phyloP scores from a whole-genome alignment of 176 grass and related monocot genomes.

The Olyra latifolia region DNA sequence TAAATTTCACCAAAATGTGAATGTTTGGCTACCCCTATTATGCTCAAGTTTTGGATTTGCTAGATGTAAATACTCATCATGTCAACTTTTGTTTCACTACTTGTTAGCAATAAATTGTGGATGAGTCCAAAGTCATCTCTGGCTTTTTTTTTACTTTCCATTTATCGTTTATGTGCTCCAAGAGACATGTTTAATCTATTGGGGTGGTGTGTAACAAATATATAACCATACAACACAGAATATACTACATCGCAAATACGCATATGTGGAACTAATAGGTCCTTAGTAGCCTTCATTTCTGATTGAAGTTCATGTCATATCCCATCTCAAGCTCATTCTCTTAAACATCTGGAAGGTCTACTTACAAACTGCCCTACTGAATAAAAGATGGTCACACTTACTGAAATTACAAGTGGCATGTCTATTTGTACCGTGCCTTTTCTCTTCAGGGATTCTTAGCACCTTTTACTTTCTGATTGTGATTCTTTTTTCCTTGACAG shows the following conservation, averaged over 20 bases:
- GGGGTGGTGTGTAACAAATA: not conserved
- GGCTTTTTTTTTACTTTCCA: not conserved
- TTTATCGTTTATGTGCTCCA: not conserved
- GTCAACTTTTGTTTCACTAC: not conserved
- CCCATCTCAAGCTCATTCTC: not conserved
- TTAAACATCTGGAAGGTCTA: not conserved
- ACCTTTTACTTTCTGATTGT: not conserved
- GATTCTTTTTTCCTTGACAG: slow-evolving; percentile 23
- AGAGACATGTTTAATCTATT: not conserved
- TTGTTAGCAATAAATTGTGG: not conserved
- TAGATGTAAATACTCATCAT: not conserved
- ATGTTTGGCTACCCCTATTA: not conserved
- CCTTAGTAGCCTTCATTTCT: not conserved
- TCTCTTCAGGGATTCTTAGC: not conserved
- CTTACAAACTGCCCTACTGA: not conserved
- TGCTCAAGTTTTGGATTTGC: not conserved
- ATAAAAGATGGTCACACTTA: not conserved
- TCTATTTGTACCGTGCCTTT: not conserved
- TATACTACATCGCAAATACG: not conserved
- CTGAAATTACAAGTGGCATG: not conserved
- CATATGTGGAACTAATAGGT: not conserved
- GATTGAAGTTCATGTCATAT: not conserved
- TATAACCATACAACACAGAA: not conserved
- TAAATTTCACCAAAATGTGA: not conserved
- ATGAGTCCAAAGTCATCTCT: not conserved